Evolutionary conservation across 805 yeast species (phyloP).

Genomic region (Yarrowia sp.): DNA sequence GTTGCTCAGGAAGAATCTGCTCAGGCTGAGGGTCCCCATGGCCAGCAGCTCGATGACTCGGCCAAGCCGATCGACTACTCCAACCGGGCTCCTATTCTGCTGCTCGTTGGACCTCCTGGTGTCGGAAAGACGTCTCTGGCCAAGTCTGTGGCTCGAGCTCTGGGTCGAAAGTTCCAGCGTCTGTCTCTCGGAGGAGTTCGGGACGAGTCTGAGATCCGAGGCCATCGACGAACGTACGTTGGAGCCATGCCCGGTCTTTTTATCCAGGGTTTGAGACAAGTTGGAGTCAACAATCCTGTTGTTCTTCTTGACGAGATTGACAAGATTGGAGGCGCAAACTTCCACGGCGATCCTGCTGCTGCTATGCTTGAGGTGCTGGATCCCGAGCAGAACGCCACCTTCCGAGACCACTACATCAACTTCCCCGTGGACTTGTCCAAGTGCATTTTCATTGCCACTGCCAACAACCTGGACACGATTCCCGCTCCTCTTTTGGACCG

Average conservation of each 20-base stretch:
- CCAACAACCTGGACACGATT: constrained; percentile 68
- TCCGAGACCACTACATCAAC: constrained; percentile 79
- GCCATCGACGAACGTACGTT: constrained; percentile 86
- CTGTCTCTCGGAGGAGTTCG: constrained; percentile 83
- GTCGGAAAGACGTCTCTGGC: constrained; percentile 90
- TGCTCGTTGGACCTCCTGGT: constrained; percentile 91
- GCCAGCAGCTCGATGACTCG: neutral
- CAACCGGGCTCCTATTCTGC: constrained; percentile 53
- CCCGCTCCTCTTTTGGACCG: constrained; percentile 78
- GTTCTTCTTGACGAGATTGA: constrained; percentile 83
- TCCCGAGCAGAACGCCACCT: constrained; percentile 78
- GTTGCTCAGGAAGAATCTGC: constrained; percentile 28
- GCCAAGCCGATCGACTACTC: constrained; percentile 40
- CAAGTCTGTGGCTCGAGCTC: constrained; percentile 68
- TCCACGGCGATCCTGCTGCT: constrained; percentile 85
- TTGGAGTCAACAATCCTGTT: constrained; percentile 77
- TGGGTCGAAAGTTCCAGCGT: constrained; percentile 72
- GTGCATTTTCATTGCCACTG: constrained; percentile 79
- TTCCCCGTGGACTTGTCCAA: constrained; percentile 82
- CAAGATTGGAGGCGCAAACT: constrained; percentile 55
- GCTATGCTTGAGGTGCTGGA: constrained; percentile 84
- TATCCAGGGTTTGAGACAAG: constrained; percentile 70
- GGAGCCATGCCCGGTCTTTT: constrained; percentile 90
- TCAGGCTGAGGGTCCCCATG: neutral
- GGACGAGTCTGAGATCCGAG: constrained; percentile 86